Conservation (phyloP, 331 rosid species). For the Malus hybrid region DNA sequence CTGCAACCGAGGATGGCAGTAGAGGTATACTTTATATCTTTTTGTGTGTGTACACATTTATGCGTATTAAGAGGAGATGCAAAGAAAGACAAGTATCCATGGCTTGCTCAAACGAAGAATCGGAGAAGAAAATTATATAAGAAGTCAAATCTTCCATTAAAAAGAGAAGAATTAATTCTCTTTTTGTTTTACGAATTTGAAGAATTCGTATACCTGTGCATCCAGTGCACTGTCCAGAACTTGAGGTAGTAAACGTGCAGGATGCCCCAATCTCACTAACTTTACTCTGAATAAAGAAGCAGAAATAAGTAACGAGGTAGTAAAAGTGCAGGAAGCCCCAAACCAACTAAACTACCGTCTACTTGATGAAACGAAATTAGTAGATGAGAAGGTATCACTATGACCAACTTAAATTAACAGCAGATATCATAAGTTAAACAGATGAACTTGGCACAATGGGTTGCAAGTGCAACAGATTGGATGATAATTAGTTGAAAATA, state of each 20-base stretch:
- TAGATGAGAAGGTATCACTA: neutral
- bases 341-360: neutral
- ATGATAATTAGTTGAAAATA: neutral
- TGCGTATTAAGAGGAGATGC: neutral
- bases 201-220: slow-evolving; percentile 60
- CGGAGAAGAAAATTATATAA: neutral
- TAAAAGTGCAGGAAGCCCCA: neutral
- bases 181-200: neutral
- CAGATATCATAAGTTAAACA: neutral
- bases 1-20: neutral
- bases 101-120: neutral
- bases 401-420: neutral
- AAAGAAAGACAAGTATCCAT: neutral
- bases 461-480: neutral
- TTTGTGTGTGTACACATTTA: neutral
- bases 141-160: neutral
- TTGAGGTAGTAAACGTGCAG: slow-evolving; percentile 98
- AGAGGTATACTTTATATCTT: neutral
- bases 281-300: slow-evolving; percentile 51
- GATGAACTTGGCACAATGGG: neutral
- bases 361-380: slow-evolving; percentile 14
- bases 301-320: slow-evolving; percentile 12
- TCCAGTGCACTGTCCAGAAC: slow-evolving; percentile 94
- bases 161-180: neutral
- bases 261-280: slow-evolving; percentile 97